These are phyloP conservation scores for Scopulariopsis brevicaulis DNA, from an alignment of 2,329 filamentous ascomycete genomes.

Conservation along the genomic window DNA sequence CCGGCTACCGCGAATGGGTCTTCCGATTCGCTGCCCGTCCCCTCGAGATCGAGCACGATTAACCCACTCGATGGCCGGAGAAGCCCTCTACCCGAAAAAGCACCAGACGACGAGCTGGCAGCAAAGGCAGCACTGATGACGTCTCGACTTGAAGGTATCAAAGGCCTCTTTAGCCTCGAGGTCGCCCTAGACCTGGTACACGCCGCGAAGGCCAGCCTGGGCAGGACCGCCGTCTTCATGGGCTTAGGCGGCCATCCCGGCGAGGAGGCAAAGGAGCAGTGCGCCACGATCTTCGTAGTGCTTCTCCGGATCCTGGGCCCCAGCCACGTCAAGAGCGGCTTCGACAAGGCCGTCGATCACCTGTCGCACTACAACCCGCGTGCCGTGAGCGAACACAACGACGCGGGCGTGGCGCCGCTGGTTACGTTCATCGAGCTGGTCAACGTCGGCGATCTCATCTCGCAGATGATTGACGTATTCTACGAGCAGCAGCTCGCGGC, in stretches of 20 bases:
- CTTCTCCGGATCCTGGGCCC: slow-evolving; percentile 76
- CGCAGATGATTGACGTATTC: slow-evolving; percentile 98
- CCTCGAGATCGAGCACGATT: slow-evolving; percentile 9
- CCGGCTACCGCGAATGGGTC: slow-evolving; percentile 15
- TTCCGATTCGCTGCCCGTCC: slow-evolving; percentile 4
- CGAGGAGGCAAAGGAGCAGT: slow-evolving; percentile 77
- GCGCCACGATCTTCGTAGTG: slow-evolving; percentile 76
- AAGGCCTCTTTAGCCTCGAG: slow-evolving; percentile 91
- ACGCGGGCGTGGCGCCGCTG: slow-evolving; percentile 72
- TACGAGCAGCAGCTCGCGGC: slow-evolving; percentile 89
- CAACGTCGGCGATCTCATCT: slow-evolving; percentile 94
- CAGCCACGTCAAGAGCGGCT: slow-evolving; percentile 82
- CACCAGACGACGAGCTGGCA: slow-evolving; percentile 81
- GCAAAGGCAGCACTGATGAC: slow-evolving; percentile 98
- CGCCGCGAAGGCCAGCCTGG: slow-evolving; percentile 75
- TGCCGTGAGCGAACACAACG: slow-evolving; percentile 60
- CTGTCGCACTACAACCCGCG: slow-evolving; percentile 85
- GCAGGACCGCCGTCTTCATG: slow-evolving; percentile 75
- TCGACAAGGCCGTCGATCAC: slow-evolving; percentile 85
- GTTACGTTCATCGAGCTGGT: slow-evolving; percentile 95
- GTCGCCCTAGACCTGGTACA: slow-evolving; percentile 85
- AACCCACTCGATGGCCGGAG: slow-evolving; percentile 20
- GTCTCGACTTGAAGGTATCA: slow-evolving; percentile 85
- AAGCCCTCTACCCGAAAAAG: slow-evolving; percentile 42
- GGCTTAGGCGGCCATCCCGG: slow-evolving; percentile 68